These are phyloP conservation scores for Starmerella potacharoeniae DNA, from an alignment of 805 yeast species.

Conservation along the genomic window DNA sequence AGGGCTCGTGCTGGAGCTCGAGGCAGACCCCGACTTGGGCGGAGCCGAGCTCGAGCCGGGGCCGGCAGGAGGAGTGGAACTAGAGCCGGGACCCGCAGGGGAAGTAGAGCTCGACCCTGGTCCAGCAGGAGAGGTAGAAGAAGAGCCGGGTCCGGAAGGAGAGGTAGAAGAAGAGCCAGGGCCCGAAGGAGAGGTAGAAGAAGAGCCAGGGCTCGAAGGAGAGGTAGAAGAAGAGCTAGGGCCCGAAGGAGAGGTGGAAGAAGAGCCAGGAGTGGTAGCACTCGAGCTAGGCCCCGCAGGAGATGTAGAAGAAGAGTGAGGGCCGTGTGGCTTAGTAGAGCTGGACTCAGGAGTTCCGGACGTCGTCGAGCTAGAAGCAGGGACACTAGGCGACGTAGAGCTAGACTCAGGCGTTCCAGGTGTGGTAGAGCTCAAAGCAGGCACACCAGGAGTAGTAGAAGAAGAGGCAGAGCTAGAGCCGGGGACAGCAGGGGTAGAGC, in stretches of 20 bases:
- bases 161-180: conserved; percentile 7
- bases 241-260: background rate
- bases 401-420: conserved; percentile 20
- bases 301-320: background rate
- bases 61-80: background rate
- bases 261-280: background rate
- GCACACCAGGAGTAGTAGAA: background rate
- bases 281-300: background rate
- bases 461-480: no score
- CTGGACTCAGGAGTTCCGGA: background rate
- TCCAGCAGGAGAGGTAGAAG: background rate
- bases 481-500: no score
- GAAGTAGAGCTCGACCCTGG: background rate
- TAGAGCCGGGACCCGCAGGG: background rate
- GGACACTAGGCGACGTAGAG: conserved; percentile 6
- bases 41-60: background rate
- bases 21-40: background rate
- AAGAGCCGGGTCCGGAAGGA: conserved; percentile 17
- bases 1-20: background rate
- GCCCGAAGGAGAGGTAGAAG: conserved; percentile 3
- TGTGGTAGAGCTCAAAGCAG: conserved; percentile 7
- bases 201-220: background rate
- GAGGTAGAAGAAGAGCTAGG: background rate
- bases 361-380: conserved; percentile 17
- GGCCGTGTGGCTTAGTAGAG: conserved; percentile 17